These are phyloP conservation scores for Panus rudis DNA, from an alignment of 768 basidiomycete genomes.

Conservation along the genomic window DNA sequence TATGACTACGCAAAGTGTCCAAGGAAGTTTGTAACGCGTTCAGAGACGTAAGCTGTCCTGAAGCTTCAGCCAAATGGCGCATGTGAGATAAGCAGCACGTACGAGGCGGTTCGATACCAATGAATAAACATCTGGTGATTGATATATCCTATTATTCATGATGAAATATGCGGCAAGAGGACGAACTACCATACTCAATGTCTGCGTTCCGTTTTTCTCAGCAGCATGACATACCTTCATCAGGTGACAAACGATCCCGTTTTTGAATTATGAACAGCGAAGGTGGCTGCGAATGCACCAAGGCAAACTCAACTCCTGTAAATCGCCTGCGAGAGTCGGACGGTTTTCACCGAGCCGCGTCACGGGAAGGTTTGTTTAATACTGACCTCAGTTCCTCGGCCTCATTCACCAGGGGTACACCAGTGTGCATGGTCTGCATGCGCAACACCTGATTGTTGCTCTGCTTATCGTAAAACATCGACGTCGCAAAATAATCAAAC, in stretches of 20 bases:
- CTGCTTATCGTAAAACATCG: constrained; percentile 93
- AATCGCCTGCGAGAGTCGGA: constrained; percentile 54
- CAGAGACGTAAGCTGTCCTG: constrained; percentile 54
- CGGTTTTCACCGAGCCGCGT: constrained; percentile 7
- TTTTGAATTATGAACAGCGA: constrained; percentile 87
- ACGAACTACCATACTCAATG: constrained; percentile 38
- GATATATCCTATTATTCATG: constrained; percentile 84
- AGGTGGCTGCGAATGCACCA: constrained; percentile 76
- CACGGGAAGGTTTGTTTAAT: constrained; percentile 1
- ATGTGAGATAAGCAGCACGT: constrained; percentile 16
- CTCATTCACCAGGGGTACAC: constrained; percentile 69
- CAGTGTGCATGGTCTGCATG: constrained; percentile 90
- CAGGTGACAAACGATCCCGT: constrained; percentile 74
- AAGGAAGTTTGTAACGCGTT: constrained; percentile 72
- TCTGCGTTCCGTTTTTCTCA: neutral
- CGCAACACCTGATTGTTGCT: constrained; percentile 88
- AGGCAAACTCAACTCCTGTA: constrained; percentile 79
- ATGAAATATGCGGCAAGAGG: constrained; percentile 83
- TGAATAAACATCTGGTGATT: constrained; percentile 78
- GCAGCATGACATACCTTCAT: constrained; percentile 53
- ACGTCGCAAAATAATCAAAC: constrained; percentile 84
- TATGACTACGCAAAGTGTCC: constrained; percentile 60
- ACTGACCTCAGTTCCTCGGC: constrained; percentile 79
- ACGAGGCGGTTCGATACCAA: constrained; percentile 82
- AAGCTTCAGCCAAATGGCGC: constrained; percentile 1